Conservation (phyloP, 1,139 yeast species). For the Saccharomycopsis phalli region DNA sequence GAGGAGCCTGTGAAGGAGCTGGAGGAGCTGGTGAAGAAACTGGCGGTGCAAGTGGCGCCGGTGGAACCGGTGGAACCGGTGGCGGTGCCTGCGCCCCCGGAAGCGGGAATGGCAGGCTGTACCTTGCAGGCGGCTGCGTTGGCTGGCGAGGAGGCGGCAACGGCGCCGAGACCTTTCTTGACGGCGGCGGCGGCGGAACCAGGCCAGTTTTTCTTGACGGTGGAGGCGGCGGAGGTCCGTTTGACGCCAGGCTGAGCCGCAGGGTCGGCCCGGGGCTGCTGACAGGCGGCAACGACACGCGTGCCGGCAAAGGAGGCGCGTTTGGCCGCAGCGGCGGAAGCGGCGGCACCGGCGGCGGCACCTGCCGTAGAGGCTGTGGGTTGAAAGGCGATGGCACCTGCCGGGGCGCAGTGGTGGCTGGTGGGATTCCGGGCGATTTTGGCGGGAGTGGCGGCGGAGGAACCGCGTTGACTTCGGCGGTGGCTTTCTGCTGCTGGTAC, state of each 20-base stretch:
- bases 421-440: slow-evolving; percentile 16
- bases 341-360: slow-evolving; percentile 23
- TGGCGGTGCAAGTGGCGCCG: slow-evolving; percentile 28
- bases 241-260: slow-evolving; percentile 24
- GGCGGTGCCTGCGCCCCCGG: slow-evolving; percentile 27
- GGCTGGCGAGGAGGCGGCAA: slow-evolving; percentile 2
- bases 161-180: slow-evolving; percentile 8
- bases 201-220: slow-evolving; percentile 19
- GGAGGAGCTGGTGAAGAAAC: slow-evolving; percentile 24
- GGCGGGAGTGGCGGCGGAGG: slow-evolving; percentile 23
- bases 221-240: slow-evolving; percentile 25
- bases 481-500: slow-evolving; percentile 27
- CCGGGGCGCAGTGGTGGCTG: slow-evolving; percentile 25
- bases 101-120: slow-evolving; percentile 9
- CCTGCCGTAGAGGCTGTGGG: slow-evolving; percentile 26
- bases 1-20: slow-evolving; percentile 26
- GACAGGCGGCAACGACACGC: background rate
- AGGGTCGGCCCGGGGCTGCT: too few species aligned
- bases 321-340: slow-evolving; percentile 25
- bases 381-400: slow-evolving; percentile 31
- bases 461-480: slow-evolving; percentile 25
- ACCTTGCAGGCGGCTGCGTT: slow-evolving; percentile 5
- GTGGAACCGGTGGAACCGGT: slow-evolving; percentile 30
- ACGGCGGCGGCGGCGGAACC: slow-evolving; percentile 20
- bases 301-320: slow-evolving; percentile 16